Conservation (phyloP, 192 early-diverging fungal species). For the Entophlyctis helioformis region DNA sequence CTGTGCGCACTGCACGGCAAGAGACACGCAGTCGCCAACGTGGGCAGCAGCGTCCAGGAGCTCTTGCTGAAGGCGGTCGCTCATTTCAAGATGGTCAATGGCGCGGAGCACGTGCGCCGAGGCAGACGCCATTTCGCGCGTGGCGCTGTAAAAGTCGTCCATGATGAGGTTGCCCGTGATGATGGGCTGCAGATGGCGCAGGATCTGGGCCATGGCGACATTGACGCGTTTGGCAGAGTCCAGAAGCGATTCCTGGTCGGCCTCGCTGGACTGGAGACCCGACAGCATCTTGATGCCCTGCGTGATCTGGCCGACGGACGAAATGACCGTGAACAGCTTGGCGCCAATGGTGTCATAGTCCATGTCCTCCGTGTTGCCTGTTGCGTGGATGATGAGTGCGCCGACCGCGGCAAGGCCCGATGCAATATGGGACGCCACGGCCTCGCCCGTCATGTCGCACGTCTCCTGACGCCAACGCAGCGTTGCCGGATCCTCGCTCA, state of each 20-base stretch:
- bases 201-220: conserved; percentile 13
- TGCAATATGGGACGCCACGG: conserved; percentile 28
- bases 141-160: conserved; percentile 20
- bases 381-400: conserved; percentile 32
- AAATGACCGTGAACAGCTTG: conserved; percentile 25
- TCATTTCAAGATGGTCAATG: conserved; percentile 33
- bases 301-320: conserved; percentile 34
- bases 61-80: conserved; percentile 27
- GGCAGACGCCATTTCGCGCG: conserved; percentile 16
- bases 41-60: conserved; percentile 27
- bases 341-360: conserved; percentile 37
- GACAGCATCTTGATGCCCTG: conserved; percentile 42
- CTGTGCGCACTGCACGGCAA: conserved; percentile 20
- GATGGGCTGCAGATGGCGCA: conserved; percentile 24
- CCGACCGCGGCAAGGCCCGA: conserved; percentile 31
- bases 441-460: conserved; percentile 36
- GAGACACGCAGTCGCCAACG: conserved; percentile 20
- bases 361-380: conserved; percentile 29
- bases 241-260: conserved; percentile 27
- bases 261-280: conserved; percentile 15
- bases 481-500: conserved; percentile 35
- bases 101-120: conserved; percentile 19
- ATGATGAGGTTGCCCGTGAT: conserved; percentile 17
- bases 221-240: conserved; percentile 18
- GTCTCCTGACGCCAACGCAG: conserved; percentile 43